Percentiles rank a stretch among this genome's conserved stretches.
These are phyloP conservation scores for Sclerotinia subarctica DNA, from an alignment of 2,329 filamentous ascomycete genomes.

Conservation along the genomic window DNA sequence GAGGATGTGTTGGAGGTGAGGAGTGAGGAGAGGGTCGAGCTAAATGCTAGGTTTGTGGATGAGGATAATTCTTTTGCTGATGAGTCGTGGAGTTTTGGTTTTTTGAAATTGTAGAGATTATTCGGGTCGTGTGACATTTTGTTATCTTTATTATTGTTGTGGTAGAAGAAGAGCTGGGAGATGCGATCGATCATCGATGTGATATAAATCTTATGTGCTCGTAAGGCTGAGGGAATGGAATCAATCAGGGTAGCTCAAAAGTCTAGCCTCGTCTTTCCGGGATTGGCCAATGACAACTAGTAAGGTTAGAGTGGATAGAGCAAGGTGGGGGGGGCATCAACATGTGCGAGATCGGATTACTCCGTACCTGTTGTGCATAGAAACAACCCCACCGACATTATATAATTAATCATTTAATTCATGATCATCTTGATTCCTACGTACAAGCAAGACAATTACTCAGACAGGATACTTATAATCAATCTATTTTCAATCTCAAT, in stretches of 20 bases:
- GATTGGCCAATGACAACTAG: background rate
- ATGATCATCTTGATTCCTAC: background rate
- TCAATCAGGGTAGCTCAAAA: background rate
- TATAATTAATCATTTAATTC: background rate
- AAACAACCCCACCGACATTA: constrained; percentile 13
- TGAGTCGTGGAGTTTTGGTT: constrained; percentile 54
- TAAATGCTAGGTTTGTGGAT: constrained; percentile 75
- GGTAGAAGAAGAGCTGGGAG: background rate
- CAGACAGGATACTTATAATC: background rate
- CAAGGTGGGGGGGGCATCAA: background rate
- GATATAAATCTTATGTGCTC: background rate
- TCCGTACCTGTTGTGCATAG: background rate
- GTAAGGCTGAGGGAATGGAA: constrained; percentile 10
- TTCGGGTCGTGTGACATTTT: constrained; percentile 37
- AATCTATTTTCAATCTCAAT: background rate
- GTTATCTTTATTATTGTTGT: background rate
- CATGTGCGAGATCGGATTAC: constrained; percentile 19
- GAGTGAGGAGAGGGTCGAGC: constrained; percentile 80
- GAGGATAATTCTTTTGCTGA: constrained; percentile 65
- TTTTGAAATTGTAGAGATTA: constrained; percentile 72
- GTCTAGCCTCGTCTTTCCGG: background rate
- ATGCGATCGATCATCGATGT: background rate
- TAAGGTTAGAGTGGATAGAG: background rate
- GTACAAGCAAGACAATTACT: background rate
- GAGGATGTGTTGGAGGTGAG: constrained; percentile 56